Percentiles rank a stretch among this genome's conserved stretches.
phyloP scores from a whole-genome alignment of 441 rosid genomes.

The Brassica hybrid region DNA sequence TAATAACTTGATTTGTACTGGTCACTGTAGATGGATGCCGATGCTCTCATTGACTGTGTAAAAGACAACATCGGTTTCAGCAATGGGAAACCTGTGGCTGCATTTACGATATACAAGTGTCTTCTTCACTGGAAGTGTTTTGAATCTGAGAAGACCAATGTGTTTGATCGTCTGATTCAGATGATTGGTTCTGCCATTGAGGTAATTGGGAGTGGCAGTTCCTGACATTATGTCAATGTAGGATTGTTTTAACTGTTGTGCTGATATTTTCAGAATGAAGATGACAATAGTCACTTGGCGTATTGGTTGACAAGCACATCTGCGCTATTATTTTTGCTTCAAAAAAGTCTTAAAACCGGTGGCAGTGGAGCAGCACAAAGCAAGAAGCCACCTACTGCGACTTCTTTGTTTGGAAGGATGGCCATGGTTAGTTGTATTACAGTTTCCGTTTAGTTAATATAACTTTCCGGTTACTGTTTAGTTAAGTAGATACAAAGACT shows the following conservation, averaged over 20 bases:
- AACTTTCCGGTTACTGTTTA: neutral
- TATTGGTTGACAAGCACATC: slow-evolving; percentile 98
- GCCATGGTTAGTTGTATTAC: slow-evolving; percentile 60
- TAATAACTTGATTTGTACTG: slow-evolving; percentile 31
- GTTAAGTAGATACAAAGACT: no score
- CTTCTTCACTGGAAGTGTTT: slow-evolving; percentile 97
- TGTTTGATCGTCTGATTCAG: slow-evolving; percentile 97
- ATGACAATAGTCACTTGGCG: slow-evolving; percentile 88
- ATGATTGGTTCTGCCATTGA: slow-evolving; percentile 98
- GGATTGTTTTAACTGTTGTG: neutral
- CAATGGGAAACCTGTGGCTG: slow-evolving; percentile 91
- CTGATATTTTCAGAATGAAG: slow-evolving; percentile 74
- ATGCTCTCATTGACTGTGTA: slow-evolving; percentile 85
- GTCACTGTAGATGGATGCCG: slow-evolving; percentile 81
- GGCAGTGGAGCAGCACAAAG: slow-evolving; percentile 68
- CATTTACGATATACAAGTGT: slow-evolving; percentile 93
- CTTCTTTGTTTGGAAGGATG: slow-evolving; percentile 97
- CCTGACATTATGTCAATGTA: slow-evolving; percentile 16
- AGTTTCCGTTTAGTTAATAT: neutral
- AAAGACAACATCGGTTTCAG: slow-evolving; percentile 76
- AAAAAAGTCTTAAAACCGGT: slow-evolving; percentile 79
- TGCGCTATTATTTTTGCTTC: slow-evolving; percentile 86
- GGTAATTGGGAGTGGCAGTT: slow-evolving; percentile 52
- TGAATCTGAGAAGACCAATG: slow-evolving; percentile 96
- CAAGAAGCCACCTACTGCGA: slow-evolving; percentile 70